phyloP scores from a whole-genome alignment of 352 stramenopile species.

The Pythium biforme region DNA sequence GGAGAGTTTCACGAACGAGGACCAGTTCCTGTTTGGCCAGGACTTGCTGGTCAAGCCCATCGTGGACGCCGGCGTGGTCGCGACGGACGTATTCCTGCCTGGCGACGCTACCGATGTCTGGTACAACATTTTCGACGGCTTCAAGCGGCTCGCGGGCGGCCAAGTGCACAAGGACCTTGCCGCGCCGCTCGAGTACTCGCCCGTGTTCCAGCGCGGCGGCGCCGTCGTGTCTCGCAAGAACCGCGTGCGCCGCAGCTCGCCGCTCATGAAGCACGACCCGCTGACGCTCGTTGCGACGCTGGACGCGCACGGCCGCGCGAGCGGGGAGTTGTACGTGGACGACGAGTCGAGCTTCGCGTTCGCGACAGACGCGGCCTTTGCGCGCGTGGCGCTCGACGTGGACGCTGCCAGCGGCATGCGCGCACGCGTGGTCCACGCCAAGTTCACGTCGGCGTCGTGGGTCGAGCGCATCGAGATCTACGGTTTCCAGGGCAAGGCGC shows the following conservation, averaged over 20 bases:
- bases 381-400: conserved; percentile 42
- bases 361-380: conserved; percentile 47
- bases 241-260: conserved; percentile 91
- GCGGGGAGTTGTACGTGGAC: conserved; percentile 95
- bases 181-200: conserved; percentile 93
- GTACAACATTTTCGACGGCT: conserved; percentile 89
- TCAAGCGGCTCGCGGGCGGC: conserved; percentile 55
- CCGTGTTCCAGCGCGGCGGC: conserved; percentile 96
- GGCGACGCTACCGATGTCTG: conserved; percentile 68
- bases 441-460: conserved; percentile 54
- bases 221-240: conserved; percentile 96
- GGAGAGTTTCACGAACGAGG: conserved; percentile 85
- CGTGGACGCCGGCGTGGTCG: conserved; percentile 73
- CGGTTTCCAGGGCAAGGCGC: conserved; percentile 47
- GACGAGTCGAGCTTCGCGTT: conserved; percentile 91
- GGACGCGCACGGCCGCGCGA: conserved; percentile 74
- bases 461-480: conserved; percentile 88
- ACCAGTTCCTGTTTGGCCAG: conserved; percentile 94
- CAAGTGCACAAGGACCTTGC: conserved; percentile 60
- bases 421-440: conserved; percentile 30
- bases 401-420: conserved; percentile 38
- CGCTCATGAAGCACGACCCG: conserved; percentile 96
- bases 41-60: conserved; percentile 97
- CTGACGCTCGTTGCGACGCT: conserved; percentile 96
- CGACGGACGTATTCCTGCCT: conserved; percentile 91